Conservation (phyloP, 768 basidiomycete genomes). For the Tylopilus cervinicoccineus region DNA sequence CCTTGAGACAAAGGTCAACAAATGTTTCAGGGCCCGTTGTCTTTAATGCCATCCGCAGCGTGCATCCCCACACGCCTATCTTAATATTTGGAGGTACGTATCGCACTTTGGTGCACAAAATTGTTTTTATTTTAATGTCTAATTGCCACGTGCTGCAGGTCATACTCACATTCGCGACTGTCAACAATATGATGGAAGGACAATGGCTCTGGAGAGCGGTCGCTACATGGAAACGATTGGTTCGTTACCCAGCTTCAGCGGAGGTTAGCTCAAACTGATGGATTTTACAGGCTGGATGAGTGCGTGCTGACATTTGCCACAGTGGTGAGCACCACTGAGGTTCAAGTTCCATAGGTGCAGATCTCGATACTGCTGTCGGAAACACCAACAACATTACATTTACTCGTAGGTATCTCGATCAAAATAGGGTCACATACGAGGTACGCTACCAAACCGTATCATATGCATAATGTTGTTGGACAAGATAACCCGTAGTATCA, state of each 20-base stretch:
- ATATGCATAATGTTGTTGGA: neutral
- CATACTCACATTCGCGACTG: constrained; percentile 41
- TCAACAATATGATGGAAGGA: constrained; percentile 21
- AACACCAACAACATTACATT: constrained; percentile 53
- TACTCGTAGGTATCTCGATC: constrained; percentile 71
- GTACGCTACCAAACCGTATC: constrained; percentile 30
- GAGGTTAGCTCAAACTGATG: neutral
- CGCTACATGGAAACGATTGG: constrained; percentile 93
- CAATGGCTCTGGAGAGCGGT: constrained; percentile 64
- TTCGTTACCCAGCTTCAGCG: constrained; percentile 24
- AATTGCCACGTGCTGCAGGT: constrained; percentile 32
- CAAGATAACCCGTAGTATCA: constrained; percentile 51
- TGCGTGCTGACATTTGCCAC: constrained; percentile 25
- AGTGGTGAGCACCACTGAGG: neutral
- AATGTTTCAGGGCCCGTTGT: constrained; percentile 57
- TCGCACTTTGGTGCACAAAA: neutral
- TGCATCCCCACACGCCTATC: constrained; percentile 75
- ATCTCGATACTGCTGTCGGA: constrained; percentile 39
- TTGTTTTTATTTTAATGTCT: neutral
- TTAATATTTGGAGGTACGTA: constrained; percentile 69
- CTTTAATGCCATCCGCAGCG: constrained; percentile 65
- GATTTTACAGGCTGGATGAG: constrained; percentile 55
- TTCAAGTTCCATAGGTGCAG: constrained; percentile 35
- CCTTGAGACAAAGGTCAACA: neutral
- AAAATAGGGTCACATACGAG: constrained; percentile 74